Evolutionary conservation across 192 early-diverging fungal species (phyloP), one percentile per base, ranked within the genome.

Genomic region (Coemansia nantahalensis): DNA sequence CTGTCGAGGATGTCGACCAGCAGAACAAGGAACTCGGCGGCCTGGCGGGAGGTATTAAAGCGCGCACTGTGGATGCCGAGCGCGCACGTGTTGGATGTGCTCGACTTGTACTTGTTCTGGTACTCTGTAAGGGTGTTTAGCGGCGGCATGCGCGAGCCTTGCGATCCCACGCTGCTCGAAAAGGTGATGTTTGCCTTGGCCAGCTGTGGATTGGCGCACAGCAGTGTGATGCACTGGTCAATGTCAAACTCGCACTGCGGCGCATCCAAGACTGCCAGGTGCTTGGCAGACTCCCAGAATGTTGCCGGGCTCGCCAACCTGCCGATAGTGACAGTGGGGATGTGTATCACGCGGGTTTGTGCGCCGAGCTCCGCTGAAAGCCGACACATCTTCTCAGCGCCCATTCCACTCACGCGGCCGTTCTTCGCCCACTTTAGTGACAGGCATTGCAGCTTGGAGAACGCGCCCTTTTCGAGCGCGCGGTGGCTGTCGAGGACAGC

Each of bases 11-110:
- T 54, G 34, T 48, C 45, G 12, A 37, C 21, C n/a, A 63, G 39
- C 39, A 63, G 40, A 31, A 63, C 46, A 36, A 63, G 38, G 18
- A 31, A 50, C 53, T 63, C 60, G 3, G 22, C 60, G 4, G 52
- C 39, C 11, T 45, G 45, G 18, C 60, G 51, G 24, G 12, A 24
- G 34, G 34, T 55, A 0, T 10, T 11, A 40, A 56, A 64, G 11
- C 21, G 9, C 1, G 33, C 28, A 9, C 13, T 39, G 30, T 18
- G 10, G 15, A 64, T 56, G 12, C 48, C 37, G 32, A 64, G 24
- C 3, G 46, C 32, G 10, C 28, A 8, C n/a, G 48, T 36, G 19
- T 8, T 38, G 2, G 59, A 47, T 0, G 52, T 43, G 16, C 16
- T 24, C 8, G 39, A 43, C 19, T 49, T 53, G 26, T 48, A 48